Evolutionary conservation across 208 protist species (phyloP).

Genomic region (Crithidia mellificae): DNA sequence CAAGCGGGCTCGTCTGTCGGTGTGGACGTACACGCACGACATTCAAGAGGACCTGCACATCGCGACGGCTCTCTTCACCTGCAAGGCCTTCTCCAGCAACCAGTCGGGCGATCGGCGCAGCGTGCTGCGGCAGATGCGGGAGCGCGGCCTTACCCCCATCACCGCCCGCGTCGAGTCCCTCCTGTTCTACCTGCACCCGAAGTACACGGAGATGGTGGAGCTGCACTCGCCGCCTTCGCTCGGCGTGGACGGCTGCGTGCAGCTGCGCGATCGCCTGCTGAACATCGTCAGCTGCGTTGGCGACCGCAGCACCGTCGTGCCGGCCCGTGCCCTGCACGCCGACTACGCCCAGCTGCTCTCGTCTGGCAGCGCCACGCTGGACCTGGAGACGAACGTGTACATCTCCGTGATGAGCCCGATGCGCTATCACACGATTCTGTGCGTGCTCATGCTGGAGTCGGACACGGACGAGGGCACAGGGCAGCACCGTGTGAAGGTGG

Average conservation of each 20-base stretch:
- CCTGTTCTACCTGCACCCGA: conserved; percentile 45
- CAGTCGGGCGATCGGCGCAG: conserved; percentile 9
- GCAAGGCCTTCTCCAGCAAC: conserved; percentile 44
- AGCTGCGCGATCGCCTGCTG: conserved; percentile 45
- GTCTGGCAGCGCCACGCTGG: conserved; percentile 15
- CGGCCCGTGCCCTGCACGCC: conserved; percentile 25
- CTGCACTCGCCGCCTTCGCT: conserved; percentile 49
- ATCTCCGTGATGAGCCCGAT: conserved; percentile 45
- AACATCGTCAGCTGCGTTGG: conserved; percentile 53
- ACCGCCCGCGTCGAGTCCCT: conserved; percentile 53
- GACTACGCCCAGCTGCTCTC: conserved; percentile 41
- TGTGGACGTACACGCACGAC: conserved; percentile 32
- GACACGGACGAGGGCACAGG: conserved; percentile 32
- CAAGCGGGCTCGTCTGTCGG: conserved; percentile 16
- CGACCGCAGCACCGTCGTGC: conserved; percentile 47
- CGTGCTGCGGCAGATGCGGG: conserved; percentile 11
- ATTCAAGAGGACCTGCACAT: conserved; percentile 65
- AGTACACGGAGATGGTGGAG: conserved; percentile 47
- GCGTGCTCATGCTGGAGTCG: conserved; percentile 43
- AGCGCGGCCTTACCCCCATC: conserved; percentile 35
- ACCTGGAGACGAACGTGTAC: conserved; percentile 32
- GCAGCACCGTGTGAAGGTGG: conserved; percentile 37
- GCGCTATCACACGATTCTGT: conserved; percentile 45
- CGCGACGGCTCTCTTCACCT: conserved; percentile 71
- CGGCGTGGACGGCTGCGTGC: conserved; percentile 34